Percentiles rank a stretch among this genome's conserved stretches.
Evolutionary conservation across 1,284 basidiomycete genomes (phyloP).

Genomic region (Ganoderma resinaceum): DNA sequence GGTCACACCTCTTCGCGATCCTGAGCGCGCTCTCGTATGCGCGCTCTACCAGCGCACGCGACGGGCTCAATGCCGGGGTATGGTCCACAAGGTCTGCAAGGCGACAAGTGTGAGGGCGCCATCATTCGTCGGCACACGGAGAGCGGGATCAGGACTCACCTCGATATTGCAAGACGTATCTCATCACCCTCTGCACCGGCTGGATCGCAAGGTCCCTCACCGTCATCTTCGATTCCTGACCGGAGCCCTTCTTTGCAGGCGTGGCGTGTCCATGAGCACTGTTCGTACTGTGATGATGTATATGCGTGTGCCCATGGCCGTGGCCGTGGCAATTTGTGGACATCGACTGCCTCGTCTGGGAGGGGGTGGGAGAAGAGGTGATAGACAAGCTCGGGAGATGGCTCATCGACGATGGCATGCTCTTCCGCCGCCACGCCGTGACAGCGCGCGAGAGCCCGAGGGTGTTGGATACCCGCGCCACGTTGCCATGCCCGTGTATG

Average conservation of each 20-base stretch:
- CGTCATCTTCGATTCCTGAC: slow-evolving; percentile 41
- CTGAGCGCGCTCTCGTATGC: slow-evolving; percentile 64
- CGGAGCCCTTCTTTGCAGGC: slow-evolving; percentile 17
- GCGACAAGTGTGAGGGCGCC: neutral
- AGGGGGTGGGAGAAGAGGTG: slow-evolving; percentile 17
- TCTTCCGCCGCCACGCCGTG: slow-evolving; percentile 36
- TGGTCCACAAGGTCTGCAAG: slow-evolving; percentile 50
- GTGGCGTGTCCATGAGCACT: slow-evolving; percentile 22
- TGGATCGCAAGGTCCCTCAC: slow-evolving; percentile 72
- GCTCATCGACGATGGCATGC: slow-evolving; percentile 34
- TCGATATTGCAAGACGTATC: slow-evolving; percentile 72
- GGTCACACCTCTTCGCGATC: slow-evolving; percentile 70
- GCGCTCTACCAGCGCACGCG: slow-evolving; percentile 58
- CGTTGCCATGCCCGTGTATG: slow-evolving; percentile 17
- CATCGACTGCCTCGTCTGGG: slow-evolving; percentile 2
- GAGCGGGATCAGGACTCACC: slow-evolving; percentile 48
- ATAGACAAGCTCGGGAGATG: slow-evolving; percentile 27
- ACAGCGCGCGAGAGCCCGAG: slow-evolving; percentile 32
- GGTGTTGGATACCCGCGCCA: slow-evolving; percentile 24
- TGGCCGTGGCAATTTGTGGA: slow-evolving; percentile 7
- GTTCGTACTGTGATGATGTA: slow-evolving; percentile 1
- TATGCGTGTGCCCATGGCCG: neutral
- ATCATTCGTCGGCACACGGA: slow-evolving; percentile 12
- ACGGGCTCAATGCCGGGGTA: slow-evolving; percentile 51
- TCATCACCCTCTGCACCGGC: slow-evolving; percentile 72